phyloP scores from a whole-genome alignment of 306 rosid species.

The Amphicarpaea edgeworthii region DNA sequence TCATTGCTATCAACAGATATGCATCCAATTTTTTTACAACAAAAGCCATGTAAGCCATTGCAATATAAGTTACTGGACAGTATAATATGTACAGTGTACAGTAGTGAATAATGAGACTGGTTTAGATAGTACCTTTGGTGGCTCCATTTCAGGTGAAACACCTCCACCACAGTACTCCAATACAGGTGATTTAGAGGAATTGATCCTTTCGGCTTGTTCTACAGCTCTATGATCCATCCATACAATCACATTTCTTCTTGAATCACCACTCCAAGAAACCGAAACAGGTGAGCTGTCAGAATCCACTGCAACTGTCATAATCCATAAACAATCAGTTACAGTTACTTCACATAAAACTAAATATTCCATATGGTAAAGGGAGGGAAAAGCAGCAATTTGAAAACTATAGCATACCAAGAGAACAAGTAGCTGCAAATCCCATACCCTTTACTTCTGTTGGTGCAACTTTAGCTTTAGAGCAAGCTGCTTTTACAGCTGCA shows the following conservation, averaged over 20 bases:
- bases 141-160: constrained; percentile 99
- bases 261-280: constrained; percentile 89
- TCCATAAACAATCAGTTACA: constrained; percentile 40
- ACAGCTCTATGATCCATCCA: constrained; percentile 99
- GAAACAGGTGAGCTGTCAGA: constrained; percentile 94
- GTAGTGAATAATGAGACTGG: constrained; percentile 14
- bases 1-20: constrained; percentile 12
- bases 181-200: constrained; percentile 79
- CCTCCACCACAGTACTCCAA: constrained; percentile 94
- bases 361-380: not conserved
- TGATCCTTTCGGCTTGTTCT: constrained; percentile 90
- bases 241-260: constrained; percentile 92
- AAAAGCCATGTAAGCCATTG: not conserved
- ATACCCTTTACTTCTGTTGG: constrained; percentile 78
- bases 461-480: constrained; percentile 72
- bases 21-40: not conserved
- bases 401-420: constrained; percentile 71
- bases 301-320: constrained; percentile 84
- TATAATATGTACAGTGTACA: not conserved
- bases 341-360: constrained; percentile 20
- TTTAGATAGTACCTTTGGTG: constrained; percentile 78
- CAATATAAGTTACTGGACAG: constrained; percentile 13
- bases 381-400: not conserved
- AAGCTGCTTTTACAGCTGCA: constrained; percentile 86
- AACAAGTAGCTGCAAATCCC: constrained; percentile 97